Conservation (phyloP, 805 yeast genomes). For the Candida wancherniae region DNA sequence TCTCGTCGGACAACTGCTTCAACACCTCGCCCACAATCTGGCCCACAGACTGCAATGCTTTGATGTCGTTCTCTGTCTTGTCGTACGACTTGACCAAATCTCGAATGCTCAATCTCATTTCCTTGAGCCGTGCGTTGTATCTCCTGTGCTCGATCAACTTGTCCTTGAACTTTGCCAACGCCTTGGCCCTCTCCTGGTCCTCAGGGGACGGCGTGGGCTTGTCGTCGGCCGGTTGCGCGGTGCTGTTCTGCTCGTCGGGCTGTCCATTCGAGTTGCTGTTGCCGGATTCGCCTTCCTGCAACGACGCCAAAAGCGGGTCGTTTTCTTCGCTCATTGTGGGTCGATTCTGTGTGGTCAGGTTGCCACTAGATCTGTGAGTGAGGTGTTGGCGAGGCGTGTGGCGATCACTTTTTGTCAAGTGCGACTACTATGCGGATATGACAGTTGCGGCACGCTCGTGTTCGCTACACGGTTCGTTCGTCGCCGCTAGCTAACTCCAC, state of each 20-base stretch:
- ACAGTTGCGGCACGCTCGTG: no score
- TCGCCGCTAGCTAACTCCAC: no score
- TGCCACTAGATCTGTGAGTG: slow-evolving; percentile 8
- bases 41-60: slow-evolving; percentile 94
- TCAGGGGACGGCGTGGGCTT: slow-evolving; percentile 25
- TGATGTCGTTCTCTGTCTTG: slow-evolving; percentile 94
- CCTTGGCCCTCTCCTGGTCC: slow-evolving; percentile 72
- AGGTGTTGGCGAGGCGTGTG: slow-evolving; percentile 3
- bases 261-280: slow-evolving; percentile 12
- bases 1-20: slow-evolving; percentile 90
- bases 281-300: slow-evolving; percentile 29
- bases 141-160: slow-evolving; percentile 89
- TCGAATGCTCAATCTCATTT: slow-evolving; percentile 74
- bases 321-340: slow-evolving; percentile 54
- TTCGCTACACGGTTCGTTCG: no score
- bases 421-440: background rate
- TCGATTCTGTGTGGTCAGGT: slow-evolving; percentile 1
- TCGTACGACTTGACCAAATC: slow-evolving; percentile 79
- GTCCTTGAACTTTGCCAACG: slow-evolving; percentile 72
- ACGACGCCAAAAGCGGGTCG: slow-evolving; percentile 74
- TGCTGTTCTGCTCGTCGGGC: slow-evolving; percentile 19
- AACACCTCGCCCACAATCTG: slow-evolving; percentile 96
- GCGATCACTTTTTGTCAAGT: slow-evolving; percentile 5
- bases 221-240: slow-evolving; percentile 20
- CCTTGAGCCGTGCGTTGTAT: slow-evolving; percentile 88